phyloP scores from a whole-genome alignment of 306 rosid genomes.

The Quillaja saponaria region DNA sequence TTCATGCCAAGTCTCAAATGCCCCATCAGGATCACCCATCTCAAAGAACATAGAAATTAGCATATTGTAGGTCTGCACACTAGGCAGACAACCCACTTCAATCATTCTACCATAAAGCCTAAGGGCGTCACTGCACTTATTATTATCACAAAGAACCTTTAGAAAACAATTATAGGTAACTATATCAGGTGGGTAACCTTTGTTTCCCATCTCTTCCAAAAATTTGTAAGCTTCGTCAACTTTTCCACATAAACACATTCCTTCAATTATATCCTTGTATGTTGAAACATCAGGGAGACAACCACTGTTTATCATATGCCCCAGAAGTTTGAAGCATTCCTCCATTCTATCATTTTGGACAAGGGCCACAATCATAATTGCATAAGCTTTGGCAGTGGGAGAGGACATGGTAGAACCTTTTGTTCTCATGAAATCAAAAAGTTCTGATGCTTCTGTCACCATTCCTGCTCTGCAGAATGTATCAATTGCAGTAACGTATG shows the following conservation, averaged over 20 bases:
- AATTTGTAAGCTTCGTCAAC: constrained; percentile 73
- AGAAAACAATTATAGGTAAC: constrained; percentile 90
- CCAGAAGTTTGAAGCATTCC: constrained; percentile 65
- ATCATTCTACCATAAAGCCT: constrained; percentile 64
- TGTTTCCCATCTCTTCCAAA: constrained; percentile 91
- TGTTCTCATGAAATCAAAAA: constrained; percentile 85
- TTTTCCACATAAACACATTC: constrained; percentile 81
- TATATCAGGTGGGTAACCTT: constrained; percentile 87
- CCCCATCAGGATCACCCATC: constrained; percentile 75
- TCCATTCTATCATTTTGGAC: constrained; percentile 66
- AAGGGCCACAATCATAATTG: constrained; percentile 76
- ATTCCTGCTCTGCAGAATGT: constrained; percentile 76
- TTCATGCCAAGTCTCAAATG: constrained; percentile 79
- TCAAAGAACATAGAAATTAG: constrained; percentile 75
- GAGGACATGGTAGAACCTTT: constrained; percentile 74
- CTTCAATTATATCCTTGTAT: constrained; percentile 80
- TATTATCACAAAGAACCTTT: constrained; percentile 77
- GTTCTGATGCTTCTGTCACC: constrained; percentile 66
- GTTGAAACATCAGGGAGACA: constrained; percentile 92
- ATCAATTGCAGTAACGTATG: constrained; percentile 80
- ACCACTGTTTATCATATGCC: constrained; percentile 73
- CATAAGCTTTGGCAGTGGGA: constrained; percentile 81
- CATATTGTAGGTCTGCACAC: constrained; percentile 88
- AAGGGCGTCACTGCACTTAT: constrained; percentile 72
- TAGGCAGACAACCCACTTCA: constrained; percentile 64